Conservation (phyloP, 1,284 basidiomycete genomes). For the Athelia sp. region DNA sequence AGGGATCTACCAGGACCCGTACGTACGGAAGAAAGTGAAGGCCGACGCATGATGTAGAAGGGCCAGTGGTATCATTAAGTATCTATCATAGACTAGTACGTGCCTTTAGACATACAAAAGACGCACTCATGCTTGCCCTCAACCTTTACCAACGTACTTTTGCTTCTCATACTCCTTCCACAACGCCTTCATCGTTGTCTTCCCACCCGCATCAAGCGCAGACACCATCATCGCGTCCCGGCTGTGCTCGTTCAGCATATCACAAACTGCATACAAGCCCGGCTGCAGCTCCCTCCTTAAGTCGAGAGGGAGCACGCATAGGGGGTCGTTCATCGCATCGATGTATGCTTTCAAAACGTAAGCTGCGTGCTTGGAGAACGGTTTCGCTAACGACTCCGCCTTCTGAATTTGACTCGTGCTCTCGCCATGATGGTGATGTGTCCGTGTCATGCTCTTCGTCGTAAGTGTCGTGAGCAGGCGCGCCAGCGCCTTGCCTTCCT, state of each 20-base stretch:
- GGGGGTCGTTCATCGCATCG: conserved; percentile 66
- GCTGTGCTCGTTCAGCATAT: conserved; percentile 74
- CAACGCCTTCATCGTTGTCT: conserved; percentile 70
- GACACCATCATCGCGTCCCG: conserved; percentile 80
- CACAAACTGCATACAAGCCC: conserved; percentile 78
- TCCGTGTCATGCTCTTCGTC: conserved; percentile 59
- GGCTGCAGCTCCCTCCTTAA: conserved; percentile 69
- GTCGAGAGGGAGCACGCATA: conserved; percentile 55
- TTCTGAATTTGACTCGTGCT: conserved; percentile 41
- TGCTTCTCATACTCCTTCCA: conserved; percentile 88
- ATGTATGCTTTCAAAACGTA: conserved; percentile 79
- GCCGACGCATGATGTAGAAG: conserved; percentile 13
- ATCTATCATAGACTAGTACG: not conserved
- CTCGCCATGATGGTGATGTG: conserved; percentile 22
- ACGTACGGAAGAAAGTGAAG: conserved; percentile 33
- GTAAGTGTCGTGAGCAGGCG: conserved; percentile 67
- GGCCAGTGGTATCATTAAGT: not conserved
- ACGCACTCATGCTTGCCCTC: conserved; percentile 10
- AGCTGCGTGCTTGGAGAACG: conserved; percentile 82
- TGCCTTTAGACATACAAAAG: not conserved
- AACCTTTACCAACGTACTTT: conserved; percentile 82
- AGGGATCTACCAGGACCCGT: conserved; percentile 42
- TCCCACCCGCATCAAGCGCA: conserved; percentile 69
- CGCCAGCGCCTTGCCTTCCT: conserved; percentile 59
- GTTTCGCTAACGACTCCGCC: conserved; percentile 69